A percentile compares a stretch with the other conserved stretches of the same genome.
phyloP scores from a whole-genome alignment of 2,329 filamentous ascomycete species.

The Fusarium odoratissimum region DNA sequence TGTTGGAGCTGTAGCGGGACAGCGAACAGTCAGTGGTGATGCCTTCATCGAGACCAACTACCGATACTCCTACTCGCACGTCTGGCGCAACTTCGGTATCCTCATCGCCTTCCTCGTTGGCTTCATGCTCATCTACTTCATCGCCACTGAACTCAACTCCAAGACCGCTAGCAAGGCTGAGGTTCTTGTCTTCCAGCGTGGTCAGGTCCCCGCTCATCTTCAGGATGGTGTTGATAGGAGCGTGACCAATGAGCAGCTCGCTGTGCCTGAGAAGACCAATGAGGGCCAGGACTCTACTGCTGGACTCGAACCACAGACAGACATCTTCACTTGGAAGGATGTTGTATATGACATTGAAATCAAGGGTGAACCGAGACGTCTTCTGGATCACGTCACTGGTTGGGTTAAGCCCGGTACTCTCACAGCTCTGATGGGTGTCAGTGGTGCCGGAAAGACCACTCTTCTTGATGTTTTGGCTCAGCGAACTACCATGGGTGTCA shows the following conservation, averaged over 20 bases:
- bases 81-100: conserved; percentile 78
- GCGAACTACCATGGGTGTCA: conserved; percentile 69
- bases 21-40: conserved; percentile 68
- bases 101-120: conserved; percentile 71
- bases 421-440: conserved; percentile 80
- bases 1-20: conserved; percentile 66
- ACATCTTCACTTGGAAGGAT: conserved; percentile 82
- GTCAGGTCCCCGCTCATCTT: conserved; percentile 60
- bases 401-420: conserved; percentile 92
- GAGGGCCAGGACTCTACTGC: conserved; percentile 36
- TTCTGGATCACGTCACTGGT: conserved; percentile 83
- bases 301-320: conserved; percentile 57
- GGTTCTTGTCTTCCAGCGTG: conserved; percentile 73
- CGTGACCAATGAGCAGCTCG: conserved; percentile 47
- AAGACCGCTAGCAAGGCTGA: conserved; percentile 72
- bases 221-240: conserved; percentile 43
- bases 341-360: conserved; percentile 79
- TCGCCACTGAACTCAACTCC: conserved; percentile 73
- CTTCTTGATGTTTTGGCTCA: conserved; percentile 57
- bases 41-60: conserved; percentile 68
- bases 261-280: conserved; percentile 39
- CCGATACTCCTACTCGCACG: conserved; percentile 66
- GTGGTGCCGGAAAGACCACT: conserved; percentile 58
- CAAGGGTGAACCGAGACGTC: conserved; percentile 75
- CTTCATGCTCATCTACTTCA: conserved; percentile 73